Evolutionary conservation across 768 basidiomycete species (phyloP), one percentile per base, ranked within the genome.

Genomic region (Exsudoporus frostii): DNA sequence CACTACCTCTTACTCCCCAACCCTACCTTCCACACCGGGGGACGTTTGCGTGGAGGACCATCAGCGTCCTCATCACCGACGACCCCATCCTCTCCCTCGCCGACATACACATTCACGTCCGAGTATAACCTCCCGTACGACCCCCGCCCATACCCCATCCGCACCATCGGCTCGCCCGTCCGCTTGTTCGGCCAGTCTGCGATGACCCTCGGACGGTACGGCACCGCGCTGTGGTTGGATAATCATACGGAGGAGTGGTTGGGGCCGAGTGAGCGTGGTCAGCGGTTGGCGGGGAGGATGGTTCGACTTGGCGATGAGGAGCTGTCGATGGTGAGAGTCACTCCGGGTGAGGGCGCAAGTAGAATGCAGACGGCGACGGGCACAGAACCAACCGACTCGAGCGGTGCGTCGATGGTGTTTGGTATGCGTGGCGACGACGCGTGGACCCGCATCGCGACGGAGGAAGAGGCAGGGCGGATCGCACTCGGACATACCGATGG

Each of bases 191-290:
- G 79, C 2, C 76, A 72, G 22, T 79, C 79, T 27, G 74, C 83
- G 44, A 75, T 83, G 69, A 71, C 72, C 0, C 58, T 88, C 19
- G 85, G 85, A 1, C 69, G 66, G 5, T 76, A 80, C 58, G 86
- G 86, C 4, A 86, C 83, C 6, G 80, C 79, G 5, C 57, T 89
- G 15, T 89, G 85, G 82, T 69, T 86, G 32, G 87, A 89, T 58
- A 81, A 73, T 44, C 80, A 85, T 45, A 79, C 80, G 0, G 81
- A 83, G 53, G 76, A 75, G 33, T 75, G 77, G 62, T 70, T 72
- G 53, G 69, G 69, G 2, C 73, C 72, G 27, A 71, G 70, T 34
- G 76, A 80, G 45, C 71, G 65, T 8, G 84, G 85, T 0, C 86
- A 89, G 64, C 75, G 86, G 43, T 62, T 88, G 20, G 85, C 82